Evolutionary conservation across 176 grass and related monocot genomes (phyloP), one percentile per base, ranked within the genome.

Genomic region (Oryza rufipogon): DNA sequence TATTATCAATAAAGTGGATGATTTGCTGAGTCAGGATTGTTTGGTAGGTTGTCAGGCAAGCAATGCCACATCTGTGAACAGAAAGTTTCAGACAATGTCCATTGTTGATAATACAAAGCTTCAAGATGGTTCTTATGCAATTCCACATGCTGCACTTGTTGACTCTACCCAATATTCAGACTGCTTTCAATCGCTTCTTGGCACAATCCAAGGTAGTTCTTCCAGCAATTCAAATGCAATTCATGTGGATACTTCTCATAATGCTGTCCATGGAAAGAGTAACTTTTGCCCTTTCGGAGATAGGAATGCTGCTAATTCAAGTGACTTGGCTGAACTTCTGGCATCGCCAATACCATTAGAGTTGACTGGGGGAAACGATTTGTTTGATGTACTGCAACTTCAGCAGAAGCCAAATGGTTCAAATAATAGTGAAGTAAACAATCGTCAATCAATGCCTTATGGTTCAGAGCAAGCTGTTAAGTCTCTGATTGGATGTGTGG

Each of bases 361-460:
- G 17, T 19, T 76, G 73, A 83, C 66, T 15, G 61, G 82, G 48
- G 85, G 81, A 51, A 90, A 34, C 63, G 85, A 90, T 76, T 77
- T 93, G 15, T 90, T 87, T 79, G 81, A 76, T 81, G 84, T 88
- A 78, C 63, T 93, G 72, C 81, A 73, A 16, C 70, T 78, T 80
- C 39, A 87, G 74, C 85, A 72, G 20, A 78, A 67, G 42, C 52
- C 70, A 70, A 85, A 36, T 9, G 71, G 54, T n/a, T 81, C 81
- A 66, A 84, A 86, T 80, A 51, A 54, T 70, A 68, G 58, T 38
- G 51, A 46, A 65, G 41, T 51, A 74, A 81, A 47, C 51, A 14
- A 41, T 68, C 45, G n/a, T 19, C 48, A 77, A 23, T 34, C 71
- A 77, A 9, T 75, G 34, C 49, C 88, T 34, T 51, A 36, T 44